Base-by-base conservation (phyloP, 345 rosid genomes). In the Populus euphratica region DNA sequence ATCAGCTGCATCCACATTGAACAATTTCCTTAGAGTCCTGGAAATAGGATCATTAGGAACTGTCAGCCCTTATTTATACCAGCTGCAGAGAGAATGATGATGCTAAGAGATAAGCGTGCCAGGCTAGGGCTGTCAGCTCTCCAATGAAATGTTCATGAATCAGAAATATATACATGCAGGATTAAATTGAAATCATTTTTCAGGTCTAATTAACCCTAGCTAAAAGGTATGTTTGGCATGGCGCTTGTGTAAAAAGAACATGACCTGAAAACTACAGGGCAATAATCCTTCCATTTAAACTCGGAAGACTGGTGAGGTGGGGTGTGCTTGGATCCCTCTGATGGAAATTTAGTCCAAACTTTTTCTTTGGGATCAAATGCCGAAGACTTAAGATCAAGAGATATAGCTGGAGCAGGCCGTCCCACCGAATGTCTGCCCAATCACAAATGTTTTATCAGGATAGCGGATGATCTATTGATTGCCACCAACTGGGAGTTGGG, bases 231-330 rank as follows among this genome's bases (percentile, higher is more conserved):
- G 69, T 13, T 31, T 65, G 65, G 63, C 63, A 25, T 7, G 20
- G 43, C 73, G 68, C 76, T 70, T 11, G 23, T 23, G 50, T 68
- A 72, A 27, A 63, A 73, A 13, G 12, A 23, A 36, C 18, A 75
- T 68, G 63, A 96, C 99, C 99, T 92, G 91, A 96, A 96, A 78
- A 94, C 99, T 74, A 96, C 88, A 17, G 98, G 99, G 69, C 99
- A 93, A 78, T 96, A 96, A 71, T 96, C 99, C 83, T 96, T 96
- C 99, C 99, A 96, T 81, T 77, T 93, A 81, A 96, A 96, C 75
- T 96, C 99, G 50, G 84, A 81, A 50, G 97, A 96, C 82, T 86
- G 93, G 83, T 96, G 99, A 64, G 98, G 98, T 47, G 99, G 98
- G 73, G 99, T 96, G 78, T 93, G 83, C 75, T 96, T 96, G 47